These are phyloP conservation scores for Mentha longifolia DNA, from an alignment of 257 asterid species.

Conservation along the genomic window DNA sequence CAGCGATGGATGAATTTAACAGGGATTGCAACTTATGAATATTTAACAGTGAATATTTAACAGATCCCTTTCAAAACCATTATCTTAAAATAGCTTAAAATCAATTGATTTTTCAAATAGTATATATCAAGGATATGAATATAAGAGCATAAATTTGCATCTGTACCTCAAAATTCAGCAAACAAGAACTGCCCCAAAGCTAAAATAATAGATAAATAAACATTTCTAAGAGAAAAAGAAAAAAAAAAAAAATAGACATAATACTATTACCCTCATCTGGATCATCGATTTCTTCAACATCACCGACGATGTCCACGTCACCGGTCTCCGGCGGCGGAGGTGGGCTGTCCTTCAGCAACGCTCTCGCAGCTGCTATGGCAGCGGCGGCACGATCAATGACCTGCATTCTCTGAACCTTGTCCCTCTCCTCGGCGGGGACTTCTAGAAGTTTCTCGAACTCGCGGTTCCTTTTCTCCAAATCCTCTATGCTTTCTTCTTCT, in stretches of 20 bases:
- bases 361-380: conserved; percentile 87
- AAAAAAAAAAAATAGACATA: not conserved
- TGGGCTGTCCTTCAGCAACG: conserved; percentile 62
- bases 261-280: conserved; percentile 48
- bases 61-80: not conserved
- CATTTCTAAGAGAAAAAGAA: not conserved
- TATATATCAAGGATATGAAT: not conserved
- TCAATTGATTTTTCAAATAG: not conserved
- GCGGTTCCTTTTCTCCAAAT: conserved; percentile 57
- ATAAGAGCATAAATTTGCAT: not conserved
- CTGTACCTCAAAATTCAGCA: not conserved
- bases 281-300: conserved; percentile 32
- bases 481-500: conserved; percentile 45
- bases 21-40: not conserved
- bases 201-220: not conserved
- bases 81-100: not conserved
- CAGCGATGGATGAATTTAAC: not conserved
- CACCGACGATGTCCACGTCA: conserved; percentile 29
- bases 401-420: conserved; percentile 82
- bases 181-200: not conserved
- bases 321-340: conserved; percentile 35
- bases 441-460: conserved; percentile 79
- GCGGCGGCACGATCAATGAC: conserved; percentile 99
- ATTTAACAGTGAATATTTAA: not conserved
- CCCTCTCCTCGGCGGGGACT: conserved; percentile 73